phyloP scores from a whole-genome alignment of 768 basidiomycete species.

The Solioccasus polychromus region DNA sequence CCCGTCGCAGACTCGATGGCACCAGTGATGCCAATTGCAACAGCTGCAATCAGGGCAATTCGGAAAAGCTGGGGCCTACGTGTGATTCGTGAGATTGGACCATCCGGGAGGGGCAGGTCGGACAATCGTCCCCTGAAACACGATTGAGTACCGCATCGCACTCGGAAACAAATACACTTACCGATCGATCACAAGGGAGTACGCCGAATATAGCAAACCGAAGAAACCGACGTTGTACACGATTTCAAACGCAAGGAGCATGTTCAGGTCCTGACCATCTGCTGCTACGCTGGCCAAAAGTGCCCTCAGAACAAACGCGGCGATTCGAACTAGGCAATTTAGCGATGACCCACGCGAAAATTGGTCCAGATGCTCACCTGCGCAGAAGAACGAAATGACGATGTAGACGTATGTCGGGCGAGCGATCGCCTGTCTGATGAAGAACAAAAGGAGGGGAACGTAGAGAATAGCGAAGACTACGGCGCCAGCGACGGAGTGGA shows the following conservation, averaged over 20 bases:
- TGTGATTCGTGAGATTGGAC: constrained; percentile 20
- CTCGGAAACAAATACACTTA: constrained; percentile 6
- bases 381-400: constrained; percentile 28
- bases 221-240: constrained; percentile 37
- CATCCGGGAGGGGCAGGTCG: constrained; percentile 22
- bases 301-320: constrained; percentile 31
- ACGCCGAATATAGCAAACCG: constrained; percentile 33
- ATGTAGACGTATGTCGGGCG: constrained; percentile 29
- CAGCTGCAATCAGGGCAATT: constrained; percentile 20
- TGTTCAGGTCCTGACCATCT: constrained; percentile 19
- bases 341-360: not conserved
- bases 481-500: constrained; percentile 31
- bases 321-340: constrained; percentile 24
- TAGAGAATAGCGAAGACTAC: constrained; percentile 33
- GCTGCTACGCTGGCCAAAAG: constrained; percentile 23
- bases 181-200: constrained; percentile 34
- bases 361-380: constrained; percentile 16
- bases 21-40: constrained; percentile 26
- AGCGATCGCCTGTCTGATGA: constrained; percentile 17
- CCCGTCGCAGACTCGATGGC: constrained; percentile 16
- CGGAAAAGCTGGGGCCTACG: constrained; percentile 25
- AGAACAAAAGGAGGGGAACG: constrained; percentile 23
- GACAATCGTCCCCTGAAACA: constrained; percentile 18
- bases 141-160: not conserved
- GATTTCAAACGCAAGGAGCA: constrained; percentile 29